Evolutionary conservation across 257 asterid species (phyloP).

Genomic region (Nicotiana attenuata): DNA sequence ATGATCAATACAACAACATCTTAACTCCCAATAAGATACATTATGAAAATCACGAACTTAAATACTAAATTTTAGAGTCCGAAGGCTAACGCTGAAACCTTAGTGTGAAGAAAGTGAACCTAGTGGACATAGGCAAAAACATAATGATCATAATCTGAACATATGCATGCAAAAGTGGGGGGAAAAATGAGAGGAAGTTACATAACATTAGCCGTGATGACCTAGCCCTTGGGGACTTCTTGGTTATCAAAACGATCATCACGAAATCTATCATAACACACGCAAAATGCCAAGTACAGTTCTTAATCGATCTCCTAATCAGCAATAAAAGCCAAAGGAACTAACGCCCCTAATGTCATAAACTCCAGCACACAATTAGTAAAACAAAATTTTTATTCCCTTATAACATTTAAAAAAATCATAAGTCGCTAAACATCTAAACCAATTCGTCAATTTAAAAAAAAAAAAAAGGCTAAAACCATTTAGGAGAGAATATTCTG

Average conservation of each 20-base stretch:
- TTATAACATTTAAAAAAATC: not conserved
- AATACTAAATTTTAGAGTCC: not conserved
- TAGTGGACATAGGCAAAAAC: not conserved
- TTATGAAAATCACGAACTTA: not conserved
- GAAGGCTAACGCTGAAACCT: not conserved
- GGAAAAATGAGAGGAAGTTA: not conserved
- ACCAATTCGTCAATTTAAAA: not conserved
- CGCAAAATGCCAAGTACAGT: not conserved
- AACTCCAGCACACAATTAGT: not conserved
- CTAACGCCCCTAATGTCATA: not conserved
- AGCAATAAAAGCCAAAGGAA: not conserved
- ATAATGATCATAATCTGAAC: not conserved
- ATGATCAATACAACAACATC: not conserved
- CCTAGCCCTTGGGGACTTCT: not conserved
- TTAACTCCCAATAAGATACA: not conserved
- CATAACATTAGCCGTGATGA: not conserved
- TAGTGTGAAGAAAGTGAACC: not conserved
- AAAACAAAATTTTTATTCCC: not conserved
- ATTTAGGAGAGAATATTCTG: not conserved
- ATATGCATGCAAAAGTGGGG: not conserved
- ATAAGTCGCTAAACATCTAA: not conserved
- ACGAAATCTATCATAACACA: not conserved
- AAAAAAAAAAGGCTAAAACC: too few relatives aligned
- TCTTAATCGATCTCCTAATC: not conserved
- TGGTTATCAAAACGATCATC: too few relatives aligned